phyloP scores from a whole-genome alignment of 352 stramenopile species.

The Phytophthora aleatoria region DNA sequence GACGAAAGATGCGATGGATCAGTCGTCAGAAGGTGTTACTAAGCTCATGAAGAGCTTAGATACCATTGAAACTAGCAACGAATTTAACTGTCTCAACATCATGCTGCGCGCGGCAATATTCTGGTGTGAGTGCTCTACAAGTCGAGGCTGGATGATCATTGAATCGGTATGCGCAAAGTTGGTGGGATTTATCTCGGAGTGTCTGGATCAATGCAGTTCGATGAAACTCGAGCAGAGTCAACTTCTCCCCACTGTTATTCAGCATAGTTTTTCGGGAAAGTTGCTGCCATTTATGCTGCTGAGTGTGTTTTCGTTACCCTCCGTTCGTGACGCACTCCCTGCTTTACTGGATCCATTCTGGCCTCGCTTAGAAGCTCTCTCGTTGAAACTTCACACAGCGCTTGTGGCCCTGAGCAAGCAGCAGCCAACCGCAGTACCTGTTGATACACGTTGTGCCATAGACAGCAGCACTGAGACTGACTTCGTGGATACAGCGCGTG shows the following conservation, averaged over 20 bases:
- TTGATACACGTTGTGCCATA: neutral
- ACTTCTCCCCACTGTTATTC: constrained; percentile 40
- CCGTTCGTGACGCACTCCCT: constrained; percentile 50
- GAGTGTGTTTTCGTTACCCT: constrained; percentile 66
- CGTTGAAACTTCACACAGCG: constrained; percentile 22
- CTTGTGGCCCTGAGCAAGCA: constrained; percentile 19
- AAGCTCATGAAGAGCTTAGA: constrained; percentile 36
- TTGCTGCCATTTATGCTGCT: constrained; percentile 79
- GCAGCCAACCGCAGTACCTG: neutral
- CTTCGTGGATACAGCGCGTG: constrained; percentile 23
- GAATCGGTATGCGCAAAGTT: constrained; percentile 59
- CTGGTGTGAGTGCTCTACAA: constrained; percentile 65
- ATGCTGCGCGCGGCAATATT: constrained; percentile 74
- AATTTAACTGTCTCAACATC: constrained; percentile 86
- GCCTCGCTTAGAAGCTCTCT: constrained; percentile 48
- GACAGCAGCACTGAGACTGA: constrained; percentile 10
- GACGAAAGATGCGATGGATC: constrained; percentile 28
- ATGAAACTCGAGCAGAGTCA: constrained; percentile 23
- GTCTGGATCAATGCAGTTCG: constrained; percentile 36
- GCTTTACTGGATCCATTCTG: constrained; percentile 52
- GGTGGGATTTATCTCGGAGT: constrained; percentile 46
- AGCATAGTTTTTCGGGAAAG: constrained; percentile 72
- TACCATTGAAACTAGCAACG: constrained; percentile 50
- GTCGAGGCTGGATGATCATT: constrained; percentile 61
- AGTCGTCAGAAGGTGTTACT: constrained; percentile 11